Evolutionary conservation across 2,329 filamentous ascomycete genomes (phyloP).

Genomic region (Fusarium coicis): DNA sequence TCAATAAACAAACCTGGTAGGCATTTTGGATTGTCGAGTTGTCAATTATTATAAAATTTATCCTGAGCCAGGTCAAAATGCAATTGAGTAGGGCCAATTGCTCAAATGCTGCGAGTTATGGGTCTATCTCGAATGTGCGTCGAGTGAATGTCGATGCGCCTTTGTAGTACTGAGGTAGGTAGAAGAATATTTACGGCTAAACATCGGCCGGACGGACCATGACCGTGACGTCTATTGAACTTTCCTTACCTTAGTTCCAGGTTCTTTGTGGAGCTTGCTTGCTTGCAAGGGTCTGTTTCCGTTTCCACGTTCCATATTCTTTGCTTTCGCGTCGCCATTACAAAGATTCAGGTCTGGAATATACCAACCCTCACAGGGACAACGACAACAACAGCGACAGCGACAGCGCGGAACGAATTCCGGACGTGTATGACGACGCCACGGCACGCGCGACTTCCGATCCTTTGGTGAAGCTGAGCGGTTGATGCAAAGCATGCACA

Average conservation of each 20-base stretch:
- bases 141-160: conserved; percentile 18
- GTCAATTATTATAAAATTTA: not conserved
- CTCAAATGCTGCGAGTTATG: conserved; percentile 7
- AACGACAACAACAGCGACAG: not conserved
- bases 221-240: conserved; percentile 38
- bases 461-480: conserved; percentile 16
- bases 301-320: conserved; percentile 39
- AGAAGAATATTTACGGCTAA: conserved; percentile 41
- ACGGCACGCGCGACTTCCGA: conserved; percentile 8
- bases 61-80: not conserved
- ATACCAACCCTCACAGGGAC: conserved; percentile 16
- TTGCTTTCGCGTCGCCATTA: conserved; percentile 43
- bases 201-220: not conserved
- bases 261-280: conserved; percentile 34
- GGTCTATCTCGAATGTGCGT: conserved; percentile 17
- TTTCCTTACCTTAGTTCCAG: conserved; percentile 11
- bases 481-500: conserved; percentile 46
- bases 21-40: conserved; percentile 23
- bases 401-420: conserved; percentile 3
- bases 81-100: conserved; percentile 15
- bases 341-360: conserved; percentile 25
- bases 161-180: conserved; percentile 10
- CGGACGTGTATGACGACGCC: not conserved
- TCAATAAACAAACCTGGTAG: conserved; percentile 34
- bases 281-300: conserved; percentile 37